Base-by-base conservation (phyloP, 2,329 filamentous ascomycete species). In the Nigrospora oryzae region DNA sequence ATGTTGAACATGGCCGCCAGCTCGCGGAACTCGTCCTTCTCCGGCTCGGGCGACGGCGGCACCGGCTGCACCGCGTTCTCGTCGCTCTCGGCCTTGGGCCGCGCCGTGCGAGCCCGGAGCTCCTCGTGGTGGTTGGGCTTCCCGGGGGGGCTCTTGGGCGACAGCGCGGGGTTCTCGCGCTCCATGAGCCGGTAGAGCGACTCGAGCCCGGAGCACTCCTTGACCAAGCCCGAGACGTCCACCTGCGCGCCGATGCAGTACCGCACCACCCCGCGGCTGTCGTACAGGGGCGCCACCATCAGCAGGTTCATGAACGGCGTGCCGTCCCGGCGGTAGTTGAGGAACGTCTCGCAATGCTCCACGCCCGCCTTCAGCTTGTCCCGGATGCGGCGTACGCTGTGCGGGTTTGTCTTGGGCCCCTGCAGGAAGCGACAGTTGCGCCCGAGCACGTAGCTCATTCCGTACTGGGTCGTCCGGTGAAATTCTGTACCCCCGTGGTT, bases 351-450 rank as follows among this genome's bases (percentile, higher is more conserved):
- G 44, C 75, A 84, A 51, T 83, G 78, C 54, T 89, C 85, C 52
- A 77, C 73, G n/a, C 83, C 82, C 1, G 71, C 74, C 8, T 69
- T 61, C 11, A 84, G 64, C 28, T 79, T 80, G 36, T 83, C 75
- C 31, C 75, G 70, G 11, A 90, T 67, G 43, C 86, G 71, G 44
- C 70, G 64, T 0, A 85, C 70, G 42, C 80, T 84, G 49, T 75
- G 72, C 0, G 69, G 70, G 51, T 83, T 84, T 6, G 85, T 89
- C 53, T 76, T 77, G 0, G 84, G 84, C 0, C 86, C 86, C 59
- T 89, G 86, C 2, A 90, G 73, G 54, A 90, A 89, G 8, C 86
- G 79, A 54, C 86, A 89, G 51, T 90, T 90, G 31, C 83, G 78
- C 0, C 86, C 86, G 15, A 90, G 75, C 3, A 81, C 77, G 57